Conservation (phyloP, 1,284 basidiomycete genomes). For the Moniliella sp. region DNA sequence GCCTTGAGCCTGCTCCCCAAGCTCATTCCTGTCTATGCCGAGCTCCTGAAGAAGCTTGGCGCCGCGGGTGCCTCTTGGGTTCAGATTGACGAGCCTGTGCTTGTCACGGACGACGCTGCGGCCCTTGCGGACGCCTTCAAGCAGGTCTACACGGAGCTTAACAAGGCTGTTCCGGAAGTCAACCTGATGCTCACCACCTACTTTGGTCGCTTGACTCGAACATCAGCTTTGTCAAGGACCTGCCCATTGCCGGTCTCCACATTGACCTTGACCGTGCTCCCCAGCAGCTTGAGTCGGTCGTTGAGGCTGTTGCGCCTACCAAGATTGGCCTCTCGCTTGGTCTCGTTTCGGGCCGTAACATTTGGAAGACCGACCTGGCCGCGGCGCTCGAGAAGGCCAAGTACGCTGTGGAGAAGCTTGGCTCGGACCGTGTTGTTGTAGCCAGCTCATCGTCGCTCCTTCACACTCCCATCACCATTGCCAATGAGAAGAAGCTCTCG, state of each 20-base stretch:
- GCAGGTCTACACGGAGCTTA: constrained; percentile 60
- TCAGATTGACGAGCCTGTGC: constrained; percentile 89
- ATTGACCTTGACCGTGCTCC: constrained; percentile 79
- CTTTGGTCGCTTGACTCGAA: constrained; percentile 86
- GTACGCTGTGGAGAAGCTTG: constrained; percentile 43
- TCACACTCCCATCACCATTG: constrained; percentile 88
- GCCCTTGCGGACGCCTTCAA: constrained; percentile 60
- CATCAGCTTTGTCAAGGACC: constrained; percentile 67
- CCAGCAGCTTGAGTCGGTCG: constrained; percentile 61
- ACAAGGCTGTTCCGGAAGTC: constrained; percentile 57
- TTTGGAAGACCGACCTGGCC: constrained; percentile 94
- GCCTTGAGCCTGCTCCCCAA: constrained; percentile 73
- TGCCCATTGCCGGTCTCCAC: constrained; percentile 82
- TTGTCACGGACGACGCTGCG: constrained; percentile 71
- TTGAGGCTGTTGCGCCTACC: constrained; percentile 46
- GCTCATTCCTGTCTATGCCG: constrained; percentile 74
- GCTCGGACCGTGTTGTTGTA: constrained; percentile 52
- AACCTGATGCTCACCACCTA: constrained; percentile 80
- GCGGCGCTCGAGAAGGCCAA: constrained; percentile 62
- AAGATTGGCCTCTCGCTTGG: constrained; percentile 71
- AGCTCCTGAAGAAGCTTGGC: constrained; percentile 75
- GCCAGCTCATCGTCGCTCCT: constrained; percentile 93
- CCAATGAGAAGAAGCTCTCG: constrained; percentile 76
- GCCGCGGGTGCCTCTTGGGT: constrained; percentile 77
- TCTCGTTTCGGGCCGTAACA: constrained; percentile 91